These are phyloP conservation scores for Lasiodiplodia sp. DNA, from an alignment of 2,329 filamentous ascomycete species.

Conservation along the genomic window DNA sequence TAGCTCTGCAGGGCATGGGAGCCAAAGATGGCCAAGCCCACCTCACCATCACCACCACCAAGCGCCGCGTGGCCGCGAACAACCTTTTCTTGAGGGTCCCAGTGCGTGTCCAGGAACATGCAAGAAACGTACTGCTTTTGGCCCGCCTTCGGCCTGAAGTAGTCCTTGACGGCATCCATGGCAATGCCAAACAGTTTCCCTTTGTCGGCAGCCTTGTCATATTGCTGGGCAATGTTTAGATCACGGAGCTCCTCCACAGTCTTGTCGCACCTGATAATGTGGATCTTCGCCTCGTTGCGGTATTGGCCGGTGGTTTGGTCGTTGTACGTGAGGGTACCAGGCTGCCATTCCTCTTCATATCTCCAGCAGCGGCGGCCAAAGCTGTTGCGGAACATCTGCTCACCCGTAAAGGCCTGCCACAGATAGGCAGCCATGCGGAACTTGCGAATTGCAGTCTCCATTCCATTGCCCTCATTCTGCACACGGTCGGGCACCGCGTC, in stretches of 20 bases:
- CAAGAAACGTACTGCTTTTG: constrained; percentile 90
- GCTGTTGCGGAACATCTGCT: constrained; percentile 92
- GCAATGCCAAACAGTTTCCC: constrained; percentile 80
- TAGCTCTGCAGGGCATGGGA: constrained; percentile 93
- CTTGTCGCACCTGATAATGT: constrained; percentile 82
- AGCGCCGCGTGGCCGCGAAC: constrained; percentile 84
- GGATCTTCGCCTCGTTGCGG: constrained; percentile 90
- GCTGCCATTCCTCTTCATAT: constrained; percentile 94
- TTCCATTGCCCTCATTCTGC: constrained; percentile 79
- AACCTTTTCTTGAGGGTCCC: constrained; percentile 75
- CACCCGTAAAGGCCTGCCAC: constrained; percentile 96
- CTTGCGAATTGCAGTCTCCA: constrained; percentile 84
- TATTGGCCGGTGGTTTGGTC: constrained; percentile 75
- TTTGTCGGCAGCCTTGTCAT: constrained; percentile 71
- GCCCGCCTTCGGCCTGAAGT: constrained; percentile 77
- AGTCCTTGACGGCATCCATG: constrained; percentile 75
- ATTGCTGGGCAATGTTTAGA: constrained; percentile 79
- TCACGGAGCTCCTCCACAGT: constrained; percentile 85
- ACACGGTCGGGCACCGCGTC: constrained; percentile 79
- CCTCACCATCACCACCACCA: constrained; percentile 74
- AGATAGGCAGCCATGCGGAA: constrained; percentile 95
- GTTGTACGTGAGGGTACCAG: constrained; percentile 77
- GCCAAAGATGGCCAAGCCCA: constrained; percentile 88
- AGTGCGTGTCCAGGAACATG: constrained; percentile 85
- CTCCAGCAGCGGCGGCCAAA: constrained; percentile 86